A percentile compares a stretch with the other conserved stretches of the same genome.
phyloP scores from a whole-genome alignment of 805 yeast species.

The Wickerhamomyces rabaulensis region DNA sequence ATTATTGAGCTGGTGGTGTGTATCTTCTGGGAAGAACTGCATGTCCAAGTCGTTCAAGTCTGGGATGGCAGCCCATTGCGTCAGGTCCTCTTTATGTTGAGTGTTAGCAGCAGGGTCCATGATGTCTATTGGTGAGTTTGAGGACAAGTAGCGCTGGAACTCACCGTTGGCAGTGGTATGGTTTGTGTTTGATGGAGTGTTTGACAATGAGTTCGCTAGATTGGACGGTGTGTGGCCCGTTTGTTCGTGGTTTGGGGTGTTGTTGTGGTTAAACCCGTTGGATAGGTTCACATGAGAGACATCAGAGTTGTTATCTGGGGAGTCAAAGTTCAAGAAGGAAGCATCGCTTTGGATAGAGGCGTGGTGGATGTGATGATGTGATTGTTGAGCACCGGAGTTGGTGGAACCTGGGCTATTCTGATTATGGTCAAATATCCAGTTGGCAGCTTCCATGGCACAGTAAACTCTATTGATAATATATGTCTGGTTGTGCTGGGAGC shows the following conservation, averaged over 20 bases:
- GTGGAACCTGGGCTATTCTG: slow-evolving; percentile 3
- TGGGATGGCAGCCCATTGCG: slow-evolving; percentile 9
- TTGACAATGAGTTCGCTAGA: background rate
- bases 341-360: background rate
- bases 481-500: no score
- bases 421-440: slow-evolving; percentile 11
- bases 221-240: background rate
- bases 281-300: slow-evolving; percentile 1
- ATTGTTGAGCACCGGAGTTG: background rate
- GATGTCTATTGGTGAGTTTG: slow-evolving; percentile 9
- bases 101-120: slow-evolving; percentile 6
- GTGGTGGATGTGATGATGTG: background rate
- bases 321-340: slow-evolving; percentile 17
- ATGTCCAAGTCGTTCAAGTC: slow-evolving; percentile 14
- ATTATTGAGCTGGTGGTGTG: background rate
- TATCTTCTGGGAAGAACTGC: slow-evolving; percentile 9
- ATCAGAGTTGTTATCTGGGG: slow-evolving; percentile 14
- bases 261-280: background rate
- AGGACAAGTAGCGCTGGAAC: background rate
- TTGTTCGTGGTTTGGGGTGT: background rate
- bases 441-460: slow-evolving; percentile 8
- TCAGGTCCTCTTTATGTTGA: slow-evolving; percentile 1
- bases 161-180: background rate
- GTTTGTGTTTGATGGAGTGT: background rate
- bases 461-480: background rate